phyloP scores from a whole-genome alignment of 257 asterid genomes.

The Petunia secreta region DNA sequence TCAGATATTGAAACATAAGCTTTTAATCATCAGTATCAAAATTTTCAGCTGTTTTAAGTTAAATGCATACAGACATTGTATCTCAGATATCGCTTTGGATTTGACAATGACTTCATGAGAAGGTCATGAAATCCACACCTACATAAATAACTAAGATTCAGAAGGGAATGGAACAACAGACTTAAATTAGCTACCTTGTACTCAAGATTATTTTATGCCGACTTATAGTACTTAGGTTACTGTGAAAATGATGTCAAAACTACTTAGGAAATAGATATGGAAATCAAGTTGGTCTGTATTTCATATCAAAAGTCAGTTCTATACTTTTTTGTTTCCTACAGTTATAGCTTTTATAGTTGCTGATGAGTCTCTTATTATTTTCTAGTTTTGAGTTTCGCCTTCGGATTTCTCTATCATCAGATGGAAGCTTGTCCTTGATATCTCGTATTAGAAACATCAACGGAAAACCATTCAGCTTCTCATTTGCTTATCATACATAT shows the following conservation, averaged over 20 bases:
- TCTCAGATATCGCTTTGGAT: background rate
- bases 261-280: background rate
- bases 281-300: background rate
- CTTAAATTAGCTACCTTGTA: background rate
- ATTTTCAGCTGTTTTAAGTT: background rate
- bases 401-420: constrained; percentile 70
- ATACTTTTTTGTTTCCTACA: background rate
- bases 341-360: constrained; percentile 19
- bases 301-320: constrained; percentile 19
- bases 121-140: background rate
- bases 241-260: background rate
- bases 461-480: constrained; percentile 87
- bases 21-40: background rate
- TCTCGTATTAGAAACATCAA: constrained; percentile 87
- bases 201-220: background rate
- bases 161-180: background rate
- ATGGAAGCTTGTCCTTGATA: constrained; percentile 77
- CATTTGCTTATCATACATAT: constrained; percentile 85
- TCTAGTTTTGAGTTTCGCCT: constrained; percentile 84
- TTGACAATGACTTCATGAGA: constrained; percentile 9
- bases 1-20: background rate
- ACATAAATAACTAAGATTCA: background rate
- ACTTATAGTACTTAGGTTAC: background rate
- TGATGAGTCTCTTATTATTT: constrained; percentile 25
- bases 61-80: background rate